These are phyloP conservation scores for Aspergillus jensenii DNA, from an alignment of 2,329 filamentous ascomycete genomes.

Conservation along the genomic window DNA sequence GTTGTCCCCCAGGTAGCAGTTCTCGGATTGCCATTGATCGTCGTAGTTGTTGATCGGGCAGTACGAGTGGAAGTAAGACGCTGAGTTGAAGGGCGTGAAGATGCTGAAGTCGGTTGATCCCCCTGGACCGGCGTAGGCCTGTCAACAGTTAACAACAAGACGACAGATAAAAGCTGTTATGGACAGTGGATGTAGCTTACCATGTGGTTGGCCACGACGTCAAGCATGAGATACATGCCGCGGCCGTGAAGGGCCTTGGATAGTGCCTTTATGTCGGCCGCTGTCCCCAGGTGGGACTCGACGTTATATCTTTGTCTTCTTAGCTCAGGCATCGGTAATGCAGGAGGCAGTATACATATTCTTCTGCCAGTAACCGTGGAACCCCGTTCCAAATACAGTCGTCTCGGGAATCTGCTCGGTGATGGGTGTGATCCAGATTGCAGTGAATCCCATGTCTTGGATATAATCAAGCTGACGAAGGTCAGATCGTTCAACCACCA, in stretches of 20 bases:
- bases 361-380: slow-evolving; percentile 54
- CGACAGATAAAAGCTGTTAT: not conserved
- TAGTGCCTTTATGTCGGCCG: slow-evolving; percentile 58
- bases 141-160: no score
- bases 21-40: slow-evolving; percentile 45
- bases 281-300: slow-evolving; percentile 60
- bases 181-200: slow-evolving; percentile 18
- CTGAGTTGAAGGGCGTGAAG: slow-evolving; percentile 55
- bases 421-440: slow-evolving; percentile 51
- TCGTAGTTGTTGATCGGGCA: slow-evolving; percentile 56
- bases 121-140: slow-evolving; percentile 48
- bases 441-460: slow-evolving; percentile 49
- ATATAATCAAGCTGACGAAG: slow-evolving; percentile 48
- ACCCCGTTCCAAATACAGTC: slow-evolving; percentile 42
- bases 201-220: slow-evolving; percentile 60
- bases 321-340: no score
- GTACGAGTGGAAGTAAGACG: slow-evolving; percentile 61
- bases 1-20: slow-evolving; percentile 58
- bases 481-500: no score
- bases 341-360: slow-evolving; percentile 23
- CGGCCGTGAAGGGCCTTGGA: slow-evolving; percentile 55
- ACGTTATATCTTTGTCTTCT: slow-evolving; percentile 46
- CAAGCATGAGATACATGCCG: slow-evolving; percentile 63
- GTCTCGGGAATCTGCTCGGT: slow-evolving; percentile 36
- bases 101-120: slow-evolving; percentile 53